These are phyloP conservation scores for Neopestalotiopsis sp. DNA, from an alignment of 2,329 filamentous ascomycete species.

Conservation along the genomic window DNA sequence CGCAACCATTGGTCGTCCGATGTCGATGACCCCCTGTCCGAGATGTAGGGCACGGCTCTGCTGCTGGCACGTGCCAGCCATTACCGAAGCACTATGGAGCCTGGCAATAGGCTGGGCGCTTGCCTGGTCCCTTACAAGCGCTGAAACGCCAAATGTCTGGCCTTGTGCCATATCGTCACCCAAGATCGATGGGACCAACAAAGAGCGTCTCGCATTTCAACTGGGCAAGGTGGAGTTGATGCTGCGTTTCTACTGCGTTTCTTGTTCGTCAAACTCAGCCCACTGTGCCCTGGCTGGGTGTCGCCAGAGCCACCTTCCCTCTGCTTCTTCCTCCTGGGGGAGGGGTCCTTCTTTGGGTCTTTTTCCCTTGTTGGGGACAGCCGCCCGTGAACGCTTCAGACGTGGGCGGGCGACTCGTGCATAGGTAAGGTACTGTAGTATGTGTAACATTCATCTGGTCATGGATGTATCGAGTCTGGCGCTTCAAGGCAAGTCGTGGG, in stretches of 20 bases:
- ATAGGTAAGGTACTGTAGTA: background rate
- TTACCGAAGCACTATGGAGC: background rate
- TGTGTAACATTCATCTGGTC: background rate
- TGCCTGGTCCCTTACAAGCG: constrained; percentile 13
- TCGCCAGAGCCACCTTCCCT: constrained; percentile 6
- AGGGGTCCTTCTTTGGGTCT: background rate
- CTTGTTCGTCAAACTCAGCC: constrained; percentile 19
- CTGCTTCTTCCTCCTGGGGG: constrained; percentile 21
- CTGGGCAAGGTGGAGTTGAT: constrained; percentile 21
- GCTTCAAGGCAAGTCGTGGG: constrained; percentile 28
- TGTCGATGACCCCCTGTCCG: background rate
- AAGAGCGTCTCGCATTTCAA: constrained; percentile 16
- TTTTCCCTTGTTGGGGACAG: background rate
- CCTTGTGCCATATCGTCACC: constrained; percentile 5
- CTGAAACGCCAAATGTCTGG: constrained; percentile 19
- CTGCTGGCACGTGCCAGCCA: background rate
- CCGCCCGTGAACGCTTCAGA: background rate
- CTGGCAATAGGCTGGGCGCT: background rate
- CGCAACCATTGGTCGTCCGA: constrained; percentile 5
- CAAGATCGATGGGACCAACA: constrained; percentile 15
- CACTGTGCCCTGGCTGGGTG: background rate
- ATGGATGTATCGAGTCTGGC: constrained; percentile 25
- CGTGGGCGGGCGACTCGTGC: constrained; percentile 1
- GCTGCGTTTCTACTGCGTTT: constrained; percentile 31
- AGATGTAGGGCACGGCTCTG: background rate